These are phyloP conservation scores for Phialocephala subalpina DNA, from an alignment of 2,329 filamentous ascomycete species.

Conservation along the genomic window DNA sequence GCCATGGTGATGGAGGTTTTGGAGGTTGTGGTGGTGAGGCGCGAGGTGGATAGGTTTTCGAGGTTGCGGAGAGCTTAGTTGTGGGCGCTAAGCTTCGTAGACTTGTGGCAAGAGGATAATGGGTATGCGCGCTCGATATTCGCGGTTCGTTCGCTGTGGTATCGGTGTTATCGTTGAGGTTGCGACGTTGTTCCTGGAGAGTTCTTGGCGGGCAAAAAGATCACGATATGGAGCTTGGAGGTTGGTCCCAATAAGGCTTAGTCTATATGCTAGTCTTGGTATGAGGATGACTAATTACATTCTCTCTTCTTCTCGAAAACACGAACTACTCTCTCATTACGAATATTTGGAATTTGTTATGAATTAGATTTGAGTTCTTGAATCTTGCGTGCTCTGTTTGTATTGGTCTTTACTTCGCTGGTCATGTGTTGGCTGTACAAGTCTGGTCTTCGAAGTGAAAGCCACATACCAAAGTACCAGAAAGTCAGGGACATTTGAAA, in stretches of 20 bases:
- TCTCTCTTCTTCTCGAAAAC: not conserved
- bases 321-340: not conserved
- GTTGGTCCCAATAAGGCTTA: conserved; percentile 11
- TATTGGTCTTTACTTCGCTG: not conserved
- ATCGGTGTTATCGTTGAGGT: not conserved
- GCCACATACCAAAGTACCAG: too few species aligned
- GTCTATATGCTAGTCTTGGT: not conserved
- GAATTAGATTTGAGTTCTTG: too few species aligned
- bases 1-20: conserved; percentile 66
- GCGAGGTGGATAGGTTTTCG: conserved; percentile 1
- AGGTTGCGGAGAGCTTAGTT: not conserved
- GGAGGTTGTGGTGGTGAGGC: conserved; percentile 3
- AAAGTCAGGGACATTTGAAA: too few species aligned
- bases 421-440: too few species aligned
- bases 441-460: too few species aligned
- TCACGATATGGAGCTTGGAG: conserved; percentile 25
- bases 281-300: conserved; percentile 2
- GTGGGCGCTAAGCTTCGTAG: not conserved
- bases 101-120: not conserved
- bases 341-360: not conserved
- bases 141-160: not conserved
- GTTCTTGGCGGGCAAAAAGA: conserved; percentile 23
- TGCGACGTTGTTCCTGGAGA: conserved; percentile 15
- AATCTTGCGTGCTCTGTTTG: not conserved
- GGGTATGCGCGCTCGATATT: conserved; percentile 2